These are phyloP conservation scores for Citrus unshiu DNA, from an alignment of 345 rosid genomes.

Conservation along the genomic window DNA sequence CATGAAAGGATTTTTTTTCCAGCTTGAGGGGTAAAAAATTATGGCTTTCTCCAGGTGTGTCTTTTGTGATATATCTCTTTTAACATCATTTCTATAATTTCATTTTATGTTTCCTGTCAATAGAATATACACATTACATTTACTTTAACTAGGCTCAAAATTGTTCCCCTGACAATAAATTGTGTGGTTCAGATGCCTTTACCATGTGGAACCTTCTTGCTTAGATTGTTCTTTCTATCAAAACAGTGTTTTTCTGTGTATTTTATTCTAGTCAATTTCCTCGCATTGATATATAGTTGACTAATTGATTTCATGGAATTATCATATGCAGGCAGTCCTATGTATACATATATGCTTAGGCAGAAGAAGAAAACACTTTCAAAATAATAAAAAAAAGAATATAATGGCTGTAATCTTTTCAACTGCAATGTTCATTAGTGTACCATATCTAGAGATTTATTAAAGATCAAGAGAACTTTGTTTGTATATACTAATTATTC, in stretches of 20 bases:
- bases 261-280: not conserved
- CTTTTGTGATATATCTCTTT: no score
- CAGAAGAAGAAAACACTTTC: conserved; percentile 86
- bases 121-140: no score
- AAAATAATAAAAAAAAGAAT: conserved; percentile 56
- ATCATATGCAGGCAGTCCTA: conserved; percentile 66
- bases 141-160: no score
- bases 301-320: not conserved
- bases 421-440: not conserved
- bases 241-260: not conserved
- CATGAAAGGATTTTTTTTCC: conserved; percentile 53
- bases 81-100: no score
- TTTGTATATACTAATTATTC: not conserved
- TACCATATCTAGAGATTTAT: not conserved
- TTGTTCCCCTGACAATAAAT: no score
- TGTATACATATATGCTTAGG: conserved; percentile 80
- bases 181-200: conserved; percentile 14
- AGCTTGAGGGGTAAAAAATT: conserved; percentile 29
- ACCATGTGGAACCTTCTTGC: not conserved
- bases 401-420: not conserved
- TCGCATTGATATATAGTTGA: not conserved
- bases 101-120: no score
- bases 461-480: not conserved
- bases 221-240: no score
- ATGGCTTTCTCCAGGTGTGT: no score